Conservation (phyloP, 129 eudicot genomes). For the Tagetes erecta region DNA sequence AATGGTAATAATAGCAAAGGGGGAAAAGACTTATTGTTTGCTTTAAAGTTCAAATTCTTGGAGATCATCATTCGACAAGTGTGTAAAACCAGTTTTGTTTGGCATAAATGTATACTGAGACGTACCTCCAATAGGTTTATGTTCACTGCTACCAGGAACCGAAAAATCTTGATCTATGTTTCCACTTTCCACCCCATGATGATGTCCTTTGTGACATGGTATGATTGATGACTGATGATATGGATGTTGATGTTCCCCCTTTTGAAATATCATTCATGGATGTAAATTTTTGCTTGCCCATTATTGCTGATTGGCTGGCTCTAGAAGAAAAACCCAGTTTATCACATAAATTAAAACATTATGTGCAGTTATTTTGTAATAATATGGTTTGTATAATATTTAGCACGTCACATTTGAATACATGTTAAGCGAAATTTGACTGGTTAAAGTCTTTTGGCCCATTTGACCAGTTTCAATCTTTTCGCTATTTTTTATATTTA, state of each 20-base stretch:
- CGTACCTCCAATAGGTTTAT: slow-evolving; percentile 50
- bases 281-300: slow-evolving; percentile 54
- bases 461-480: slow-evolving; percentile 1
- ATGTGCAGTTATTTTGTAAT: neutral
- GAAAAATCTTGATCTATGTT: slow-evolving; percentile 36
- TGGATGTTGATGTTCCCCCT: slow-evolving; percentile 37
- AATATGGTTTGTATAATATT: neutral
- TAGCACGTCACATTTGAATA: neutral
- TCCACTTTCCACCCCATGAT: slow-evolving; percentile 65
- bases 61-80: slow-evolving; percentile 61
- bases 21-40: no score
- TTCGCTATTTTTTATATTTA: neutral
- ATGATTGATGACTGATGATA: slow-evolving; percentile 21
- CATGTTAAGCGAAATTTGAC: neutral
- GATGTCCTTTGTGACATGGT: slow-evolving; percentile 66
- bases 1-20: neutral
- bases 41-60: slow-evolving; percentile 74
- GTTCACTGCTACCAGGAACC: slow-evolving; percentile 35
- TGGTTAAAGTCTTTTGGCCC: neutral
- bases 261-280: slow-evolving; percentile 64
- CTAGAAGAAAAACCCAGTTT: slow-evolving; percentile 30
- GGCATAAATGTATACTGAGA: slow-evolving; percentile 41
- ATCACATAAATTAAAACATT: slow-evolving; percentile 3
- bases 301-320: slow-evolving; percentile 27
- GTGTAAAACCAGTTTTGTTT: slow-evolving; percentile 31